phyloP scores from a whole-genome alignment of 139 green algal genomes.

The Auxenochlorella pyrenoidosa region DNA sequence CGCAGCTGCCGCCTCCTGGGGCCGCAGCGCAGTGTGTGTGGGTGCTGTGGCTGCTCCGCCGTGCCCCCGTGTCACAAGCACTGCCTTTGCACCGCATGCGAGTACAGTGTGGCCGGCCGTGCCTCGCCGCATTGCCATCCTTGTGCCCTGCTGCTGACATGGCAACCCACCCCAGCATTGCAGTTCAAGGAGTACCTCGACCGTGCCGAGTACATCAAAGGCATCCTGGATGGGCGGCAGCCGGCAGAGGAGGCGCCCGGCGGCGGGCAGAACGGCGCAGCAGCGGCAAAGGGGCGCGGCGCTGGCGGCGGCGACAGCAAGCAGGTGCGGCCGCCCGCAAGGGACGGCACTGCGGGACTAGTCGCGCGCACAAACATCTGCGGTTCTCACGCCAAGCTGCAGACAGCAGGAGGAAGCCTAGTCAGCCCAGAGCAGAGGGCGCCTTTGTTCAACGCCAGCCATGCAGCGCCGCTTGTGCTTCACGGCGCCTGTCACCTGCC shows the following conservation, averaged over 20 bases:
- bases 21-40: not conserved
- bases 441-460: not conserved
- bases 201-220: slow-evolving; percentile 94
- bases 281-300: slow-evolving; percentile 5
- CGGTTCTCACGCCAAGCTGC: too few species aligned
- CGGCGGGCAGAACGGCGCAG: slow-evolving; percentile 37
- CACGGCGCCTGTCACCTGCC: too few species aligned
- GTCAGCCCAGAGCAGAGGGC: too few species aligned
- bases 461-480: not conserved
- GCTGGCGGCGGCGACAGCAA: slow-evolving; percentile 27
- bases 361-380: too few species aligned
- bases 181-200: slow-evolving; percentile 91
- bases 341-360: not conserved
- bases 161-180: not conserved
- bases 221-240: slow-evolving; percentile 65
- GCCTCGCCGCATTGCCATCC: too few species aligned
- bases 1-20: not conserved
- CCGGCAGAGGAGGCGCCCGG: slow-evolving; percentile 30
- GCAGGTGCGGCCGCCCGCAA: slow-evolving; percentile 35
- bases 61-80: too few species aligned
- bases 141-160: not conserved
- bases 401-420: too few species aligned
- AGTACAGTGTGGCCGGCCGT: too few species aligned
- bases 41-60: not conserved
- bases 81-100: too few species aligned